Base-by-base conservation (phyloP, 163 green algal species). In the Smithsoniella earleae region DNA sequence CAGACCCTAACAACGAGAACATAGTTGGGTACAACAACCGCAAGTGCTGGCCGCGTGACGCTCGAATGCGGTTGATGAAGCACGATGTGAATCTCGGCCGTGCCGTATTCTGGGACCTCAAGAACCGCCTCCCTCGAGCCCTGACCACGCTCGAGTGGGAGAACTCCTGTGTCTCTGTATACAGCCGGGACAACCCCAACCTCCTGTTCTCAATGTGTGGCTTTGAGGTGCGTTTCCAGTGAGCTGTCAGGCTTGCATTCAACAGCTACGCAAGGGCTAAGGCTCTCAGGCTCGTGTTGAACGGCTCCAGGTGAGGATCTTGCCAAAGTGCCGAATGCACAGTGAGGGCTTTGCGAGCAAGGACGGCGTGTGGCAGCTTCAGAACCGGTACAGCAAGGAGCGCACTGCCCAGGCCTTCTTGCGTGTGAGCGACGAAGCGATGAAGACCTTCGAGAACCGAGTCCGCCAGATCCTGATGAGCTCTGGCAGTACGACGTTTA, bases 1-100 rank as follows among this genome's bases (percentile, higher is more conserved):
- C 95, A 0, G 95, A 99, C 85, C 95, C 95, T 77, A 99, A 99
- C 88, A 99, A 99, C 80, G 95, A 99, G 77, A 99, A 99, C 86
- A 97, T 99, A 62, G 95, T 99, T 37, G 95, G 95, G n/a, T 99
- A 98, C 84, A 97, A 97, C 86, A 97, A 97, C 82, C 58, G 28
- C 74, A 90, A 91, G 85, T 99, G 95, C 87, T 99, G 95, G 95
- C 95, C 95, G 34, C 84, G 95, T 25, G 95, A 99, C 78, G 91
- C 93, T 18, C 90, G 95, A 83, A 99, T 99, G 95, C 90, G 95
- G 4, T 87, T 99, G 4, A 99, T 99, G 95, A 96, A 96, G 86
- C 92, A 96, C 75, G 93, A 97, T 75, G 94, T 99, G 25, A 99
- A 99, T 86, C 87, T 99, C 45, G 95, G 95, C 2, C 82, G 95